Evolutionary conservation across 768 basidiomycete species (phyloP), one percentile per base, ranked within the genome.

Genomic region (Galerina sulciceps): DNA sequence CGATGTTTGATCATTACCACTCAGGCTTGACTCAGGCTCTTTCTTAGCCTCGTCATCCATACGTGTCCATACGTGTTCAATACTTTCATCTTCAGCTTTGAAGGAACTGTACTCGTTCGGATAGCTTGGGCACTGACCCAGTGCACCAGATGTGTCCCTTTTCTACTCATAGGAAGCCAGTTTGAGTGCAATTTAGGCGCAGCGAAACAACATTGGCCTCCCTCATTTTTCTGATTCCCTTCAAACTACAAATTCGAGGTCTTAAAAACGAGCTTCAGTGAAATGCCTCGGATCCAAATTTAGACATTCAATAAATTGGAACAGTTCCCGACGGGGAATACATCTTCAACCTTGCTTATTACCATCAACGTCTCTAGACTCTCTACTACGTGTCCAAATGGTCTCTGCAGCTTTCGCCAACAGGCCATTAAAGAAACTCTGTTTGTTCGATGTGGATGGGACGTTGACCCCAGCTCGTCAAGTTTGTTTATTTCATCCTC

Each of bases 381-480:
- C n/a, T n/a, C 2, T 31, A 26, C 40, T 42, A 49, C 58, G 56
- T 48, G 55, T 61, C 35, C 65, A 62, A 44, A 90, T 90, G 87
- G 76, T 75, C 46, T 81, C 87, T 50, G 62, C 81, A 56, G 76
- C 77, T 4, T 91, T 93, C 63, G 73, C 83, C 17, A 78, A 80
- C 67, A 79, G 91, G 9, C 83, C 86, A 4, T 59, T 74, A 59
- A 92, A 89, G 60, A 91, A 85, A 61, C 79, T 94, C 2, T 74
- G 87, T 41, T 80, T 94, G 17, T 94, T 94, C 71, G 93, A 94
- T 70, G 92, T 94, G 34, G 93, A 94, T 72, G 85, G 74, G 6
- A 92, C 93, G 1, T 82, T 94, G 23, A 84, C 86, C 5, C 84
- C 64, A 11, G 79, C 93, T 0, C 89, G 92, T 67, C 87, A 85